Evolutionary conservation across 2,329 filamentous ascomycete genomes (phyloP), one percentile per base, ranked within the genome.

Genomic region (Colletotrichum trifolii): DNA sequence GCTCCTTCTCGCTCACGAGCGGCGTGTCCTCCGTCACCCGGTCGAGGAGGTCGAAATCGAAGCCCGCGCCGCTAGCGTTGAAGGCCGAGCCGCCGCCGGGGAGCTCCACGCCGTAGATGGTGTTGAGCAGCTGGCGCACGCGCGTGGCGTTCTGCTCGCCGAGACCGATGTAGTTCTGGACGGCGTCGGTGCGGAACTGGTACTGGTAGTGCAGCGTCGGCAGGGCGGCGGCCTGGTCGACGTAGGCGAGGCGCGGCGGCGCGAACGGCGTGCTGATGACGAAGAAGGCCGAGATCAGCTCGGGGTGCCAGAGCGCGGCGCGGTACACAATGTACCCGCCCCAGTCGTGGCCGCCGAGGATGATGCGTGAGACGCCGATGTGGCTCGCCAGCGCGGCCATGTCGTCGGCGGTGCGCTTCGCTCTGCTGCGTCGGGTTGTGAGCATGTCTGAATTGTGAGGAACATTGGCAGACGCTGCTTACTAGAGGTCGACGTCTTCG

Each of bases 341-440:
- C 91, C 93, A 95, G 77, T 96, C 93, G 78, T 96, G 93, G 8
- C 92, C 93, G 46, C 92, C 91, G 6, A 96, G 82, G 53, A 96
- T 89, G 71, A 95, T 88, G 38, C 72, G 73, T 54, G 68, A 47
- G 77, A 78, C 25, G 76, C 79, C 50, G 33, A 74, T 75, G 61
- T 88, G 83, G 57, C 79, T 79, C 4, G 90, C 87, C 25, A 96
- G 82, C 54, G 86, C 86, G 12, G 87, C 89, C 66, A 96, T 85
- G 72, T 95, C 91, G 55, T 89, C 85, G n/a, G 89, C 84, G 65
- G 89, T 86, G 54, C 84, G 84, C 77, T 91, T 93, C 74, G 87
- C 82, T 15, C 85, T 86, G 77, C 93, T 96, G 56, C 84, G 78
- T 12, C 5, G 39, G 76, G 74, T 85, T 74, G 1, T 82, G 78